phyloP scores from a whole-genome alignment of 176 grass and related monocot species.

The Oryza nivara region DNA sequence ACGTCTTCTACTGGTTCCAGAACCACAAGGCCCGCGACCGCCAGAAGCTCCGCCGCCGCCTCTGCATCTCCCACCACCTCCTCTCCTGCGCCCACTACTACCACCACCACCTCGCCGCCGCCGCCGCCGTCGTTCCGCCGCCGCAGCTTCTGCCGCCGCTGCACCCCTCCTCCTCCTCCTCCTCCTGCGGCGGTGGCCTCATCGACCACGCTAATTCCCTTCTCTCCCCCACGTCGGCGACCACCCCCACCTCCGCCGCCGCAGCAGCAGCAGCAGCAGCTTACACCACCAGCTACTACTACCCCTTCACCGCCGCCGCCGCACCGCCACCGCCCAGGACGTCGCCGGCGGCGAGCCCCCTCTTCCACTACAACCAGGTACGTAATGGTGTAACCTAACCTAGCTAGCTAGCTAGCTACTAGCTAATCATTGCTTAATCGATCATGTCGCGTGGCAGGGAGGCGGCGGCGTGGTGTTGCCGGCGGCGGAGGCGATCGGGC shows the following conservation, averaged over 20 bases:
- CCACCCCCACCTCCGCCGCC: neutral
- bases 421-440: neutral
- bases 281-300: conserved; percentile 14
- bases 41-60: conserved; percentile 84
- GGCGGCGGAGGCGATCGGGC: neutral
- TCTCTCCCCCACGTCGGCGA: neutral
- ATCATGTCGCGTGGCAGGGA: neutral
- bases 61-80: conserved; percentile 72
- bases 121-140: neutral
- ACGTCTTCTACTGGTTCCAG: conserved; percentile 99
- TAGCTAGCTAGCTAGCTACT: too few species aligned
- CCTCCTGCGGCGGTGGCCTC: neutral
- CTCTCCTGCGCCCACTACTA: conserved; percentile 52
- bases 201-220: neutral
- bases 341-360: conserved; percentile 16
- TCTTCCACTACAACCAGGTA: conserved; percentile 41
- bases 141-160: neutral
- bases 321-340: neutral
- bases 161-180: neutral
- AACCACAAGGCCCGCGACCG: conserved; percentile 96
- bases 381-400: too few species aligned
- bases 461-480: neutral
- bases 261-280: conserved; percentile 1
- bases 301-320: conserved; percentile 11
- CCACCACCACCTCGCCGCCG: neutral